Base-by-base conservation (phyloP, 148 eudicot genomes). In the Chenopodium quinoa region DNA sequence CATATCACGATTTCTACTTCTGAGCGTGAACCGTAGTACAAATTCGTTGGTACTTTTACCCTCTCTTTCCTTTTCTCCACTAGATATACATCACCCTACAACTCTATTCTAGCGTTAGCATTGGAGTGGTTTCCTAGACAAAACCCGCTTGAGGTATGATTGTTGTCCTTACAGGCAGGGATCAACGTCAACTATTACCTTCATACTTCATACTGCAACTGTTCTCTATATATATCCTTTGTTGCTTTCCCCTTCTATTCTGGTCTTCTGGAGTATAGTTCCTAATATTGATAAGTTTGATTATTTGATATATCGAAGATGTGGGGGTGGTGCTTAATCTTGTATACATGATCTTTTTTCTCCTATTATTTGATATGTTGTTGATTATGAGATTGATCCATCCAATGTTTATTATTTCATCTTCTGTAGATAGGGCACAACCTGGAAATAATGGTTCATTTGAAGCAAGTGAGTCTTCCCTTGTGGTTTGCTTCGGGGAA, bases 401-500 rank as follows among this genome's bases (percentile, higher is more conserved):
- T 77, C 1, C 48, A 13, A 75, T 73, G 58, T 80, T 37, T 44
- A 34, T 66, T 17, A 75, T 40, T 40, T 40, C 40, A 16, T 74
- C 2, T 69, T 68, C 23, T 84, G 13, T 79, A 91, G 98, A 83
- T 54, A 92, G 84, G 80, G 92, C 90, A 71, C 66, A 81, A 74
- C 76, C 90, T 79, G 86, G 87, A 73, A 88, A 79, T 31, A 85
- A 86, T 82, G 92, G 92, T 48, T 70, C 87, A 74, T 47, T 84
- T 40, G 94, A 91, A 84, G 75, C 83, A 17, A 87, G 81, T 58
- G 89, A 92, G 16, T 89, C 91, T 50, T 81, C 93, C 20, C 97
- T 91, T 67, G 99, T 97, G 84, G 98, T 97, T 75, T 97, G 99
- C 89, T 97, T 97, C 79, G 99, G 99, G 72, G 99, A 97, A 90